Evolutionary conservation across 2,329 filamentous ascomycete genomes (phyloP).

Genomic region (Apiospora arundinis): DNA sequence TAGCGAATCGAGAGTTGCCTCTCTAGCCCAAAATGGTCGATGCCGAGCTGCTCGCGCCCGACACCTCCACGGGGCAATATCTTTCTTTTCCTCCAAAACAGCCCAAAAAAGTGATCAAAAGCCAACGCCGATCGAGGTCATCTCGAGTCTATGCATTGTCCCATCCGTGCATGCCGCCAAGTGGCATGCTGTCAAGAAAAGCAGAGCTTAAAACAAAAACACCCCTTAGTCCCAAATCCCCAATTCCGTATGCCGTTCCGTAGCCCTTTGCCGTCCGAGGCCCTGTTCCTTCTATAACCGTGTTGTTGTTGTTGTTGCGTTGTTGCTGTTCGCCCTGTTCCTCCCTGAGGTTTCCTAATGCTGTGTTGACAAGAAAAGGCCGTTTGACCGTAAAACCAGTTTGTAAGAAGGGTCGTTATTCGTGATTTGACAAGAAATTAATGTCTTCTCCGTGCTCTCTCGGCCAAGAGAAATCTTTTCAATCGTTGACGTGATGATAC

Average conservation of each 20-base stretch:
- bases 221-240: constrained; percentile 1
- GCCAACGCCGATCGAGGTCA: constrained; percentile 1
- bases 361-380: background rate
- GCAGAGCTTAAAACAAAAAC: constrained; percentile 17
- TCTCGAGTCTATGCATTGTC: constrained; percentile 16
- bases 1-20: constrained; percentile 23
- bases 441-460: background rate
- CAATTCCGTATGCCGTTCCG: constrained; percentile 2
- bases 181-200: constrained; percentile 4
- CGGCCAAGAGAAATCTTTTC: background rate
- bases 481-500: background rate
- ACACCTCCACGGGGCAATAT: background rate
- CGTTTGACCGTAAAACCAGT: constrained; percentile 8
- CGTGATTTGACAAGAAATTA: background rate
- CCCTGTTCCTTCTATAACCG: constrained; percentile 3
- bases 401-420: constrained; percentile 9
- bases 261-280: constrained; percentile 2
- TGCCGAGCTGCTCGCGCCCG: background rate
- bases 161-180: constrained; percentile 17
- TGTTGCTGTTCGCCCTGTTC: constrained; percentile 3
- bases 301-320: background rate
- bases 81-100: constrained; percentile 8
- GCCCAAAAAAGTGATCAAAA: constrained; percentile 3
- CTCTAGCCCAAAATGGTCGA: constrained; percentile 1
- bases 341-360: constrained; percentile 11